Evolutionary conservation across 208 protist species (phyloP).

Genomic region (Trypanosoma platydactyli): DNA sequence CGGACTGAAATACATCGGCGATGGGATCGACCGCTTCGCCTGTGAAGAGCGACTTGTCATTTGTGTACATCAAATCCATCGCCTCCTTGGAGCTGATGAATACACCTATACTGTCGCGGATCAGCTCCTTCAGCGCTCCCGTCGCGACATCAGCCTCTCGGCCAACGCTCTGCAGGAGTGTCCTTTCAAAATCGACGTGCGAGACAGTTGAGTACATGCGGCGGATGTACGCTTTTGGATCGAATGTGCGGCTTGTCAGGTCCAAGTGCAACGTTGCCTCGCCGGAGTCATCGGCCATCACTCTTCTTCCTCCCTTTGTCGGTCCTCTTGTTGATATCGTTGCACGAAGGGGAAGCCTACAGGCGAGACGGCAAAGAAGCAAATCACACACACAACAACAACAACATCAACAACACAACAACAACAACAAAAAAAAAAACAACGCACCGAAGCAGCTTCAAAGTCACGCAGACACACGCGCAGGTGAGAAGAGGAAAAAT

Average conservation of each 20-base stretch:
- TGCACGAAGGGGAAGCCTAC: neutral
- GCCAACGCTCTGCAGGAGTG: constrained; percentile 43
- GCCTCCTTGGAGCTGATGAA: constrained; percentile 85
- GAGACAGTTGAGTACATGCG: constrained; percentile 38
- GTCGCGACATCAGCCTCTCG: constrained; percentile 37
- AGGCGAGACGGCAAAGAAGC: neutral
- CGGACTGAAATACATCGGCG: constrained; percentile 48
- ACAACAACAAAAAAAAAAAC: neutral
- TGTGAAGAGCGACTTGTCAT: constrained; percentile 73
- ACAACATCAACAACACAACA: constrained; percentile 6
- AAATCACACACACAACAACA: neutral
- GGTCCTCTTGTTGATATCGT: no score
- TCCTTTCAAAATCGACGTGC: constrained; percentile 52
- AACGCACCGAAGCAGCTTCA: no score
- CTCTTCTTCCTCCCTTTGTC: neutral
- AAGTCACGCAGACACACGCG: no score
- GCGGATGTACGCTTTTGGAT: constrained; percentile 69
- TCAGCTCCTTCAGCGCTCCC: constrained; percentile 74
- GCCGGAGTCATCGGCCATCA: neutral
- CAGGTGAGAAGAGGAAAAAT: no score
- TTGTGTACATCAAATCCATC: constrained; percentile 72
- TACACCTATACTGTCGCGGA: constrained; percentile 78
- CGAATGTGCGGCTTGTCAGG: constrained; percentile 70
- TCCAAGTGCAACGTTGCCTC: constrained; percentile 39
- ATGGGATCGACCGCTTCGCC: constrained; percentile 79